phyloP scores from a whole-genome alignment of 345 rosid genomes.

The Aurinia saxatilis region DNA sequence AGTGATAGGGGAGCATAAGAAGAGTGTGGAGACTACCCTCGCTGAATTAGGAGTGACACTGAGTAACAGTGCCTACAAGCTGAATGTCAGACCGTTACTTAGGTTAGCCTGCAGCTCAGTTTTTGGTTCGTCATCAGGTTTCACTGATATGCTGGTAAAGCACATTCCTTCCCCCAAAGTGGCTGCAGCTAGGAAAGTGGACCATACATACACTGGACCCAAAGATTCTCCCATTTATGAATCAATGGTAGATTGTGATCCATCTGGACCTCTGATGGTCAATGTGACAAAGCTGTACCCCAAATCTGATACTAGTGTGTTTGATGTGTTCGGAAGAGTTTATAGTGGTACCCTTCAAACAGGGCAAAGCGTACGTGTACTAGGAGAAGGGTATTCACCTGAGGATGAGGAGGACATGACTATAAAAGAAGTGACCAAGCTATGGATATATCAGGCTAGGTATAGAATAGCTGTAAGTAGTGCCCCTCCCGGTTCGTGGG shows the following conservation, averaged over 20 bases:
- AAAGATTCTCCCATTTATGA: conserved; percentile 58
- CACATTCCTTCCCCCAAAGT: conserved; percentile 94
- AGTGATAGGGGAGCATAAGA: conserved; percentile 96
- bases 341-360: conserved; percentile 88
- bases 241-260: conserved; percentile 86
- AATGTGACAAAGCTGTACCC: conserved; percentile 94
- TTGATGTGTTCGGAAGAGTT: conserved; percentile 96
- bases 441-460: conserved; percentile 94
- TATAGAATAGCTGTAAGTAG: conserved; percentile 84
- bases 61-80: conserved; percentile 81
- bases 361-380: conserved; percentile 79
- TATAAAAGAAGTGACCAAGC: conserved; percentile 80
- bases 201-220: conserved; percentile 75
- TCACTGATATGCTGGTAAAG: conserved; percentile 93
- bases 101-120: conserved; percentile 89
- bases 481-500: conserved; percentile 99
- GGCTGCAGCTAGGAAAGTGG: conserved; percentile 76
- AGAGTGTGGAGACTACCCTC: conserved; percentile 93
- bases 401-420: conserved; percentile 99
- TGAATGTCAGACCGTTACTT: conserved; percentile 85
- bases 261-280: conserved; percentile 87
- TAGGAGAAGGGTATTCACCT: conserved; percentile 98
- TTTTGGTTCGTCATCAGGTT: conserved; percentile 94
- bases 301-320: conserved; percentile 92
- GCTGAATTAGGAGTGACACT: conserved; percentile 93